Evolutionary conservation across 2,329 filamentous ascomycete genomes (phyloP), one percentile per base, ranked within the genome.

Genomic region (Penicillium expansum): DNA sequence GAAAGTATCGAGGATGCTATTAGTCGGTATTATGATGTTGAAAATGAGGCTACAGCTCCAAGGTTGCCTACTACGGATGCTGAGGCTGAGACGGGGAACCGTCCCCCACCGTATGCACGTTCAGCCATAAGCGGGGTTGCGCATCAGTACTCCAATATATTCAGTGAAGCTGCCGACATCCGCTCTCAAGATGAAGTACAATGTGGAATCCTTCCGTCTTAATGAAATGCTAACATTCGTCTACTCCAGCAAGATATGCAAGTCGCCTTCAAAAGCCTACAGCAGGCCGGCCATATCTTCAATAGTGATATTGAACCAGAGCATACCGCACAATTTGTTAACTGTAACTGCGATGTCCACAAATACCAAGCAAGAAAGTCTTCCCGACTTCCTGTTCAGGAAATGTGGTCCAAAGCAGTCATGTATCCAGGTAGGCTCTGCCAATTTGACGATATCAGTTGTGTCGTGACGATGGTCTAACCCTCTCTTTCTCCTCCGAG

Each of bases 251-350:
- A 79, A 54, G 72, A 76, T 43, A 38, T 63, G 20, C 20, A 45
- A 5, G 18, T n/a, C 10, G 7, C 13, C 29, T 66, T 80, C 4
- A 76, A 77, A 53, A 68, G 45, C n/a, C 58, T 80, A 4, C 78
- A 80, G 53, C 66, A 66, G 13, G 53, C 67, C 33, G 74, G 74
- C 61, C 52, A 61, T 13, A 78, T 80, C 41, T 80, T 75, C 66
- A 80, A 80, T 59, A 69, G 66, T 48, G 78, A 80, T 48, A 75
- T 80, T 41, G 78, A 80, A 59, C 78, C 78, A 10, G 77, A 80
- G 52, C 77, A 80, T 57, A 76, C 79, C 9, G 64, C 67, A 11
- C 74, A 77, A 5, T 71, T 69, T 55, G 67, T 65, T 29, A 16
- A 9, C 13, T 80, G 78, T 60, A 53, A 53, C 38, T 80, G 78